These are phyloP conservation scores for Paecilomyces sp. DNA, from an alignment of 2,329 filamentous ascomycete genomes.

Conservation along the genomic window DNA sequence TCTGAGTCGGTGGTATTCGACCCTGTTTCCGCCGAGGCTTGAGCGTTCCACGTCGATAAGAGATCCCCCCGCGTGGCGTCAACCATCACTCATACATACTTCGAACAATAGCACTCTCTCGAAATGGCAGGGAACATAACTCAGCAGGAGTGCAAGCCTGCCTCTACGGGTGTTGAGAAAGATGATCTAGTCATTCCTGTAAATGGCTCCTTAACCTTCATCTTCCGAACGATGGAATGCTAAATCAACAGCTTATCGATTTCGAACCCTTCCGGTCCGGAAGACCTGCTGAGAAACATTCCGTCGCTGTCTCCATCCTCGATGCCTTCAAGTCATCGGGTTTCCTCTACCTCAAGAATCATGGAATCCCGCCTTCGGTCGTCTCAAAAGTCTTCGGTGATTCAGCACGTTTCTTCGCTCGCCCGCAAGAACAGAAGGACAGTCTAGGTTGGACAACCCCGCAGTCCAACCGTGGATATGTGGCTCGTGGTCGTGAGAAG, in stretches of 20 bases:
- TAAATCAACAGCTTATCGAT: conserved; percentile 59
- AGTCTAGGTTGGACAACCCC: conserved; percentile 64
- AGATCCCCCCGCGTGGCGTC: not conserved
- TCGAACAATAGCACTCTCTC: not conserved
- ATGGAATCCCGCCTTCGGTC: conserved; percentile 57
- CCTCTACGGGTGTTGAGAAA: conserved; percentile 31
- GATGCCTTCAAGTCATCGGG: conserved; percentile 77
- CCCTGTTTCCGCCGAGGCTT: not conserved
- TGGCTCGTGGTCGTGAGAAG: conserved; percentile 65
- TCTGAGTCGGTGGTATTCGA: not conserved
- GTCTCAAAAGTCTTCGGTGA: conserved; percentile 57
- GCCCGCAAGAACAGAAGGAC: conserved; percentile 57
- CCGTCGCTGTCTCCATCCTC: conserved; percentile 65
- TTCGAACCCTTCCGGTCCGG: conserved; percentile 67
- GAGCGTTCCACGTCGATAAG: not conserved
- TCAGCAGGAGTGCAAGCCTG: conserved; percentile 13
- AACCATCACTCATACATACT: not conserved
- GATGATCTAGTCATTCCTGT: conserved; percentile 40
- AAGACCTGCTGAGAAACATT: conserved; percentile 50
- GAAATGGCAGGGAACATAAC: conserved; percentile 12
- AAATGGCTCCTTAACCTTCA: conserved; percentile 5
- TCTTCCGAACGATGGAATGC: not conserved
- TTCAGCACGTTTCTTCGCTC: conserved; percentile 65
- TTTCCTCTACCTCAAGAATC: conserved; percentile 82
- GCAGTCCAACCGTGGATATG: conserved; percentile 67